Evolutionary conservation across 2,329 filamentous ascomycete genomes (phyloP), one percentile per base, ranked within the genome.

Genomic region (Arthrobotrys entomopaga): DNA sequence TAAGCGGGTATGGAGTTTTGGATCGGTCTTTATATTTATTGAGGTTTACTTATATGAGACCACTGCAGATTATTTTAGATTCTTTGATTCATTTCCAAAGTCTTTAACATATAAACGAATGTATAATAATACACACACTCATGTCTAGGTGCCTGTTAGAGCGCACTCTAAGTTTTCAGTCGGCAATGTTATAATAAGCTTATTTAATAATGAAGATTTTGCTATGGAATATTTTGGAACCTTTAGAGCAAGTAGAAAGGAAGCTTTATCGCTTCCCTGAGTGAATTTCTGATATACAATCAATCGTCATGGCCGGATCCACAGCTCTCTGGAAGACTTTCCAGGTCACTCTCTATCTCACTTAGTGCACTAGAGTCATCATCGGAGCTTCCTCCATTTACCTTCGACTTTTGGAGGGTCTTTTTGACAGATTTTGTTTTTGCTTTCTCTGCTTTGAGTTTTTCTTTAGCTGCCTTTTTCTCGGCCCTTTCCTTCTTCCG

Each of bases 401-500:
- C 29, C 2, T n/a, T 8, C 11, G 46, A 34, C 5, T 15, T 15
- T 40, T 66, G 66, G 0, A 57, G 20, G 13, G 61, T 22, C 42
- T 56, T 66, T 42, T 61, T 57, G 0, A 57, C 11, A 19, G 61
- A 19, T 49, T 56, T 66, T 42, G 50, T 63, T 58, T 50, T 64
- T 19, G 50, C 29, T 26, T 46, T 65, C 24, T 60, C 48, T 57
- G 50, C 65, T 49, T 69, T 69, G 4, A 54, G 16, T 8, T 38
- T 67, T 7, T 58, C 57, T 20, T 75, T 75, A 11, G 54, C 65
- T 20, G 64, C 71, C 38, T 56, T 75, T 43, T 63, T 61, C 53
- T 65, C 46, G 6, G 42, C 58, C 38, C 46, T 65, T 15, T 59
- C 71, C 40, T 64, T 67, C 58, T 69, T 75, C 42, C 50, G 59